Conservation (phyloP, 352 stramenopile species). For the Thraustotheca clavata region DNA sequence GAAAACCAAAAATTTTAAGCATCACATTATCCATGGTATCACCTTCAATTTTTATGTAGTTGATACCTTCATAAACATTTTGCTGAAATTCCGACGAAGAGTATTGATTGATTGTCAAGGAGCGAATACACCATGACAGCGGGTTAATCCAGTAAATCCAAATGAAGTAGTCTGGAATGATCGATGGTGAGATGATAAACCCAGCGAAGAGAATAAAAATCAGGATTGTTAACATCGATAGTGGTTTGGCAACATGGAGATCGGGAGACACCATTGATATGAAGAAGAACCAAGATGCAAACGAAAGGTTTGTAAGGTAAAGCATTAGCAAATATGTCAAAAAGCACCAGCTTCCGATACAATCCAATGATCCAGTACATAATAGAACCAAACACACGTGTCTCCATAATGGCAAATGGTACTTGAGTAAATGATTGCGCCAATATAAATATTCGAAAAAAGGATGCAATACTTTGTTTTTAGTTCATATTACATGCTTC, state of each 20-base stretch:
- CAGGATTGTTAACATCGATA: constrained; percentile 12
- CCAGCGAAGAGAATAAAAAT: constrained; percentile 27
- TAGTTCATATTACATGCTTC: constrained; percentile 31
- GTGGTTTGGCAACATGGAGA: constrained; percentile 10
- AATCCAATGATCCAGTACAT: constrained; percentile 51
- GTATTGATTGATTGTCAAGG: constrained; percentile 21
- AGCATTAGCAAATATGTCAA: neutral
- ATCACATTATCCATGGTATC: constrained; percentile 6
- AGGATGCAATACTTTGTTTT: constrained; percentile 41
- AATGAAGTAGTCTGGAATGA: constrained; percentile 23
- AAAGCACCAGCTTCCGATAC: neutral
- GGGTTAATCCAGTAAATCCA: constrained; percentile 26
- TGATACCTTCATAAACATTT: constrained; percentile 15
- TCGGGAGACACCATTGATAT: constrained; percentile 20
- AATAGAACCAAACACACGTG: constrained; percentile 39
- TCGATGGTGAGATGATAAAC: constrained; percentile 21
- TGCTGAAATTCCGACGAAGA: constrained; percentile 10
- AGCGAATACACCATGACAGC: constrained; percentile 18
- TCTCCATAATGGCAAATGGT: constrained; percentile 29
- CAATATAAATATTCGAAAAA: constrained; percentile 41
- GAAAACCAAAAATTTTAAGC: constrained; percentile 30
- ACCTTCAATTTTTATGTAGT: neutral
- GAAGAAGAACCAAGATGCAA: constrained; percentile 29
- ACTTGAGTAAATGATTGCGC: constrained; percentile 18
- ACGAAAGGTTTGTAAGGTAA: constrained; percentile 26